Percentiles rank a stretch among this genome's conserved stretches.
phyloP scores from a whole-genome alignment of 768 basidiomycete genomes.

The Mrakia frigida region DNA sequence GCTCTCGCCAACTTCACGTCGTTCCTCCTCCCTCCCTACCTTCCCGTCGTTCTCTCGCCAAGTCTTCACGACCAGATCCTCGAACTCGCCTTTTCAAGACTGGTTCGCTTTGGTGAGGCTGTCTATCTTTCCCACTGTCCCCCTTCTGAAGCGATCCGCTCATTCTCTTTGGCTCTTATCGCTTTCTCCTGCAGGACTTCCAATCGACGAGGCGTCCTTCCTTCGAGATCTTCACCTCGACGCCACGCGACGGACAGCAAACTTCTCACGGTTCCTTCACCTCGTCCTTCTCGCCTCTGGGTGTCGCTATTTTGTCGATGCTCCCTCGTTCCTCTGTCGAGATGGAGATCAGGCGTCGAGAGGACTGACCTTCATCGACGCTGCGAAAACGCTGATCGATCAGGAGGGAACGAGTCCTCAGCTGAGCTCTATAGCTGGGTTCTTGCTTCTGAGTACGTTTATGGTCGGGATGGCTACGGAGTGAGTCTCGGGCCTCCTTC shows the following conservation, averaged over 20 bases:
- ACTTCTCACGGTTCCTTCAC: neutral
- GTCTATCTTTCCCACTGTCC: too few relatives aligned
- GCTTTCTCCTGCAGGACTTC: neutral
- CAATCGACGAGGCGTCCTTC: neutral
- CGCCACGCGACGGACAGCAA: neutral
- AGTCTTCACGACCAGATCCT: neutral
- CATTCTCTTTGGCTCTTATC: too few relatives aligned
- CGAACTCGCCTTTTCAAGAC: neutral
- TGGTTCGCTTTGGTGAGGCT: neutral
- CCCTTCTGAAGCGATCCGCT: too few relatives aligned
- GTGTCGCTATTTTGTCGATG: neutral
- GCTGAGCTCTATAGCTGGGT: neutral
- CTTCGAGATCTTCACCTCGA: neutral
- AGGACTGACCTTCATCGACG: neutral
- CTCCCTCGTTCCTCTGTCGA: neutral
- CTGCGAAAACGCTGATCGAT: neutral
- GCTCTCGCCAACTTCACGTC: neutral
- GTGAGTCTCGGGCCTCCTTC: neutral
- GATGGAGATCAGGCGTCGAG: neutral
- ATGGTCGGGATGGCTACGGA: neutral
- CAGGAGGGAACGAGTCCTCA: neutral
- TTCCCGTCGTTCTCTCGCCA: neutral
- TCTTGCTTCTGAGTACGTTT: neutral
- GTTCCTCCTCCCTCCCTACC: neutral
- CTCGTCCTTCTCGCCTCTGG: neutral